Conservation (phyloP, 1,284 basidiomycete genomes). For the Anthracocystis setariae region DNA sequence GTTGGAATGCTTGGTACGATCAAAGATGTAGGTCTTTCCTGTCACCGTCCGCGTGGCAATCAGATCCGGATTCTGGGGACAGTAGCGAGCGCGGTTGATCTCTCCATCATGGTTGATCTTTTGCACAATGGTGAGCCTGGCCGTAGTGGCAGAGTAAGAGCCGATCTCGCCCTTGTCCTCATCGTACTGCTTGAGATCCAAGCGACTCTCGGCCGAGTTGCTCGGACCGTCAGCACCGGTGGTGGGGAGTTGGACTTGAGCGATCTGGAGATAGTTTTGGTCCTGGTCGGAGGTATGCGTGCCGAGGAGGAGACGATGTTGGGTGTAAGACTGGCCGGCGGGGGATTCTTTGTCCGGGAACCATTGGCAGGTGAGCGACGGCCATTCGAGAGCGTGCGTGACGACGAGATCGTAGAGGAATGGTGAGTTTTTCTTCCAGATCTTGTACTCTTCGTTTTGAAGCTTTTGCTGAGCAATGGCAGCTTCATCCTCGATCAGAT, state of each 20-base stretch:
- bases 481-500: conserved; percentile 59
- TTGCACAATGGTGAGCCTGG: conserved; percentile 88
- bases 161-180: conserved; percentile 79
- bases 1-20: conserved; percentile 94
- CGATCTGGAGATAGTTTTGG: conserved; percentile 95
- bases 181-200: conserved; percentile 85
- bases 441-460: conserved; percentile 66
- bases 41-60: conserved; percentile 92
- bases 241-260: conserved; percentile 86
- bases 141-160: conserved; percentile 74
- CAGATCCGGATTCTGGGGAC: conserved; percentile 97
- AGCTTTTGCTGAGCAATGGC: conserved; percentile 61
- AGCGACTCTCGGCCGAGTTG: conserved; percentile 72
- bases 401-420: conserved; percentile 97
- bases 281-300: conserved; percentile 97
- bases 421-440: conserved; percentile 68
- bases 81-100: conserved; percentile 96
- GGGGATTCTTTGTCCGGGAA: conserved; percentile 92
- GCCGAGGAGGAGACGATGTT: conserved; percentile 91
- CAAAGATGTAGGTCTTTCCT: conserved; percentile 92
- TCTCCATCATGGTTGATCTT: conserved; percentile 96
- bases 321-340: conserved; percentile 86
- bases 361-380: conserved; percentile 97
- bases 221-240: conserved; percentile 50
- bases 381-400: conserved; percentile 98